These are phyloP conservation scores for Candida railenensis DNA, from an alignment of 805 yeast genomes.

Conservation along the genomic window DNA sequence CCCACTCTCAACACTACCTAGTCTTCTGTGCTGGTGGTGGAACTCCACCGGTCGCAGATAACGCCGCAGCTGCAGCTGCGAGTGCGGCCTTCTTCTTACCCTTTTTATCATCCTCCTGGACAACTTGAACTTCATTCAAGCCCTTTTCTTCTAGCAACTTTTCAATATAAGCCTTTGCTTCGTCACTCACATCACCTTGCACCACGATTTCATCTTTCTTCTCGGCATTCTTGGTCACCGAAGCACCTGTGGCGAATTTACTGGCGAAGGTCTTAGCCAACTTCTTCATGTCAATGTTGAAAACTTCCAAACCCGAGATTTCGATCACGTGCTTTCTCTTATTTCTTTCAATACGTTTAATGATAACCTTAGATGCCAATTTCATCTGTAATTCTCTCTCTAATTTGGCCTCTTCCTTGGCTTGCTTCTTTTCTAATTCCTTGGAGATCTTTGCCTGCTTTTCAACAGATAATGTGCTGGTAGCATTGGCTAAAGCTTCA, in stretches of 20 bases:
- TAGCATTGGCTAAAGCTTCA: constrained; percentile 54
- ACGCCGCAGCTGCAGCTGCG: constrained; percentile 5
- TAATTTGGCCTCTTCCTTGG: constrained; percentile 80
- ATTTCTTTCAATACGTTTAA: constrained; percentile 87
- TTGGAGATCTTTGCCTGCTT: constrained; percentile 80
- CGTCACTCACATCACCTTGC: constrained; percentile 95
- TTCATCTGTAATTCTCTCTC: constrained; percentile 81
- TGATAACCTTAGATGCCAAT: constrained; percentile 73
- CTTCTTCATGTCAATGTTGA: constrained; percentile 86
- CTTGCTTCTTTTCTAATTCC: constrained; percentile 80
- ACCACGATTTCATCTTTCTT: constrained; percentile 89
- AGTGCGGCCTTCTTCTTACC: constrained; percentile 54
- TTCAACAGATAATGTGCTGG: constrained; percentile 64
- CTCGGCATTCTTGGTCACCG: constrained; percentile 85
- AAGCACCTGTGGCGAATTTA: constrained; percentile 94
- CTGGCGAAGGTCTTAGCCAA: constrained; percentile 89
- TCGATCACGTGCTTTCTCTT: constrained; percentile 86
- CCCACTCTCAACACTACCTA: too few relatives aligned
- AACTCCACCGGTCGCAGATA: neutral
- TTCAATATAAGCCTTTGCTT: constrained; percentile 74
- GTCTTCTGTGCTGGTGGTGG: neutral
- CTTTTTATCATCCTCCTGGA: constrained; percentile 78
- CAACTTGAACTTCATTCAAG: constrained; percentile 81
- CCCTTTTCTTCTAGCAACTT: constrained; percentile 79
- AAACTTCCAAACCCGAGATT: constrained; percentile 83